These are phyloP conservation scores for Begonia peltatifolia DNA, from an alignment of 306 rosid genomes.

Conservation along the genomic window DNA sequence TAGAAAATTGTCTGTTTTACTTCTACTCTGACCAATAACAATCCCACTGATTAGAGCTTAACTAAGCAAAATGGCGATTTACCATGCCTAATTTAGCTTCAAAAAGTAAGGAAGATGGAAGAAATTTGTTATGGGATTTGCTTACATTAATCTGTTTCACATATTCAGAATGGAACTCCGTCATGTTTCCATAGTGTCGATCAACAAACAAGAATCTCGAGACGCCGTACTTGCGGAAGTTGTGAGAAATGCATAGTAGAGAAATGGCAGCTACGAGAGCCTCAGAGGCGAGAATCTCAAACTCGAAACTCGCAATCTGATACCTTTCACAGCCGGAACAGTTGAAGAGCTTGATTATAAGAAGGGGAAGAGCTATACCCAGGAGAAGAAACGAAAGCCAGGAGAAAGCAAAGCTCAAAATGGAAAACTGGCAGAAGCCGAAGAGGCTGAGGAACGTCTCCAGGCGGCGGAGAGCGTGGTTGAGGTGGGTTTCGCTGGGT, in stretches of 20 bases:
- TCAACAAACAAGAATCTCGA: constrained; percentile 36
- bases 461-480: neutral
- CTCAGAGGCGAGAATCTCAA: constrained; percentile 22
- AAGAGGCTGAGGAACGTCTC: neutral
- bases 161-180: constrained; percentile 26
- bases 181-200: constrained; percentile 14
- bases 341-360: neutral
- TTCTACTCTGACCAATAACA: too few species aligned
- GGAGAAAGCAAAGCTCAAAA: neutral
- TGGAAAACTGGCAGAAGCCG: neutral
- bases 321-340: constrained; percentile 18
- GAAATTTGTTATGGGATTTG: neutral
- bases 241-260: constrained; percentile 28
- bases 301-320: constrained; percentile 29
- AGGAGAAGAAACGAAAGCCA: neutral
- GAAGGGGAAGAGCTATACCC: neutral
- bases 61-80: too few species aligned
- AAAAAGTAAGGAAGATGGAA: neutral
- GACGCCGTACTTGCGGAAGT: constrained; percentile 32
- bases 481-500: neutral
- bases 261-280: constrained; percentile 30
- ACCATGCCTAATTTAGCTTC: neutral
- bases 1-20: too few species aligned
- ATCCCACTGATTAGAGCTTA: too few species aligned
- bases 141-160: constrained; percentile 22